Conservation (phyloP, 2,329 filamentous ascomycete genomes). For the Fonsecaea pugnacius region DNA sequence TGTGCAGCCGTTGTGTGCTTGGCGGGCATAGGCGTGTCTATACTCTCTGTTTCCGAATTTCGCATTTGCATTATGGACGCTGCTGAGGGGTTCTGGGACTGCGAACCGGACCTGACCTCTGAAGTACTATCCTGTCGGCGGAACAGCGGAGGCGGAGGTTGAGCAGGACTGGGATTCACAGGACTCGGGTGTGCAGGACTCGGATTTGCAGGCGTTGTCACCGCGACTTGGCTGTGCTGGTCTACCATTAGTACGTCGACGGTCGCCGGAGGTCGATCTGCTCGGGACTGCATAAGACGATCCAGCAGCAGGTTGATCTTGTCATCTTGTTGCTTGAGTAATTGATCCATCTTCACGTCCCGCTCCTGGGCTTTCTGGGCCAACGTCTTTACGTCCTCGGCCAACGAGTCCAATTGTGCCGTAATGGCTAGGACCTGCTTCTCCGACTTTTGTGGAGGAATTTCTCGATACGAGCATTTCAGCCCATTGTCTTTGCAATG, state of each 20-base stretch:
- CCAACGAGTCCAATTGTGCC: slow-evolving; percentile 32
- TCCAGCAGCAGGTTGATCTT: slow-evolving; percentile 23
- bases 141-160: slow-evolving; percentile 18
- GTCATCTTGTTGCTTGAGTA: slow-evolving; percentile 18
- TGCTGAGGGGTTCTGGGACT: slow-evolving; percentile 13
- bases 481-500: slow-evolving; percentile 84
- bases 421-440: slow-evolving; percentile 36
- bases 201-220: background rate
- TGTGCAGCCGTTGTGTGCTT: slow-evolving; percentile 92
- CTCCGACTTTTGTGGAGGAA: slow-evolving; percentile 84
- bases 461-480: slow-evolving; percentile 85
- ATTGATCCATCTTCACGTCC: slow-evolving; percentile 23
- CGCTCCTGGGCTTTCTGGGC: slow-evolving; percentile 22
- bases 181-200: slow-evolving; percentile 31
- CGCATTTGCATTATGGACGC: slow-evolving; percentile 41
- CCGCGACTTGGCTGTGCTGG: slow-evolving; percentile 2
- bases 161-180: slow-evolving; percentile 46
- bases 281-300: slow-evolving; percentile 6
- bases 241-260: slow-evolving; percentile 10
- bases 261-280: background rate
- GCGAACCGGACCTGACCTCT: slow-evolving; percentile 21
- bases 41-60: slow-evolving; percentile 52
- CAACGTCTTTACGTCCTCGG: slow-evolving; percentile 29
- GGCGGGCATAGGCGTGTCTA: slow-evolving; percentile 72
- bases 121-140: slow-evolving; percentile 36